phyloP scores from a whole-genome alignment of 1,284 basidiomycete genomes.

The Lignosus rhinocerotis region DNA sequence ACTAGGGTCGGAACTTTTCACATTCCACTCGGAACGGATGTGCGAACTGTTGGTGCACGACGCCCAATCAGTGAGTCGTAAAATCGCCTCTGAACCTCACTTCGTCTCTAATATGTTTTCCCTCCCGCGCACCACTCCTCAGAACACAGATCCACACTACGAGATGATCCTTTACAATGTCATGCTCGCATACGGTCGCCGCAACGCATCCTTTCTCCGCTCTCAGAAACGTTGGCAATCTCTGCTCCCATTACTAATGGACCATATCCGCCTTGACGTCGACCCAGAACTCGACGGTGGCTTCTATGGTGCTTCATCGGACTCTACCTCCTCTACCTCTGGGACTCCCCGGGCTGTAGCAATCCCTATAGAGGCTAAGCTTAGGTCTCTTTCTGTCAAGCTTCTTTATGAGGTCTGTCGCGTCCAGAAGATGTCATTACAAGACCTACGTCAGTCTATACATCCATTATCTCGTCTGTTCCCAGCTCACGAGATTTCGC shows the following conservation, averaged over 20 bases:
- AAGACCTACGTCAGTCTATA: slow-evolving; percentile 68
- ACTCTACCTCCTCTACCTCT: slow-evolving; percentile 34
- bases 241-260: slow-evolving; percentile 80
- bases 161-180: slow-evolving; percentile 82
- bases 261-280: slow-evolving; percentile 71
- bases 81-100: not conserved
- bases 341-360: slow-evolving; percentile 42
- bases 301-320: slow-evolving; percentile 44
- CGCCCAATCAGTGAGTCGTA: slow-evolving; percentile 57
- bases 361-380: slow-evolving; percentile 78
- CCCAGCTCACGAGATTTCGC: slow-evolving; percentile 6
- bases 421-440: slow-evolving; percentile 77
- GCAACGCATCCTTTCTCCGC: slow-evolving; percentile 69
- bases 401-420: slow-evolving; percentile 91
- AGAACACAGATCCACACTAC: slow-evolving; percentile 88
- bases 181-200: slow-evolving; percentile 75
- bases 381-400: slow-evolving; percentile 70
- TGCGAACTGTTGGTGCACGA: slow-evolving; percentile 75
- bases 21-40: slow-evolving; percentile 89
- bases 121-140: slow-evolving; percentile 7
- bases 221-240: slow-evolving; percentile 81
- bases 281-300: slow-evolving; percentile 66
- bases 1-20: slow-evolving; percentile 81
- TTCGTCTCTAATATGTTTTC: not conserved
- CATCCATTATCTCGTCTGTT: not conserved